These are phyloP conservation scores for Taiozyma sp. DNA, from an alignment of 1,139 yeast genomes.

Conservation along the genomic window DNA sequence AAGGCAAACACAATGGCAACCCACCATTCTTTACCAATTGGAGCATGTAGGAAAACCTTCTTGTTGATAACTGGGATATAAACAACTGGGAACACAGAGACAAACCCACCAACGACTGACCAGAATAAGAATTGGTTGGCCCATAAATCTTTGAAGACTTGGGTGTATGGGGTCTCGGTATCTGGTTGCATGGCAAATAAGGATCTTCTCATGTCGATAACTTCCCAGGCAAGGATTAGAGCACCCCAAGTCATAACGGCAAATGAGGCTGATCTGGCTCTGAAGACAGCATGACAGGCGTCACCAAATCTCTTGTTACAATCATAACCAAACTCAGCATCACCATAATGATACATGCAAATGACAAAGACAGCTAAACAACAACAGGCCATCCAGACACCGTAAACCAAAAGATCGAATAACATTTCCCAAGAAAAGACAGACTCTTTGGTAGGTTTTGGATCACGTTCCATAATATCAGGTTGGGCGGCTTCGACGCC, in stretches of 20 bases:
- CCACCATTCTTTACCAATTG: conserved; percentile 84
- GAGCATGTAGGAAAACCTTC: conserved; percentile 69
- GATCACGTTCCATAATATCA: conserved; percentile 63
- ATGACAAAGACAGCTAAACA: conserved; percentile 67
- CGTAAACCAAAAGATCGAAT: conserved; percentile 70
- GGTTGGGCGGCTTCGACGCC: conserved; percentile 66
- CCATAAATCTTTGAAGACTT: conserved; percentile 62
- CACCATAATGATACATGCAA: conserved; percentile 60
- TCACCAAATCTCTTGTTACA: conserved; percentile 51
- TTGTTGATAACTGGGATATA: conserved; percentile 85
- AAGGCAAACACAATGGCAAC: conserved; percentile 60
- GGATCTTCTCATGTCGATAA: conserved; percentile 70
- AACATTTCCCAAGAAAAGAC: conserved; percentile 70
- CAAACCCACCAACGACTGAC: conserved; percentile 71
- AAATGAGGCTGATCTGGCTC: conserved; percentile 78
- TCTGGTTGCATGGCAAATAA: conserved; percentile 73
- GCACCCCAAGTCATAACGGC: conserved; percentile 92
- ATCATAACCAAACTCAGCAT: conserved; percentile 58
- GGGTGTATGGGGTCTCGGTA: conserved; percentile 53
- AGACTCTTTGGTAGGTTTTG: conserved; percentile 48
- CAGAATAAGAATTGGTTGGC: conserved; percentile 73
- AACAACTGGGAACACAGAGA: conserved; percentile 74
- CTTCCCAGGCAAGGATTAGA: conserved; percentile 84
- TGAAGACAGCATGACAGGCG: conserved; percentile 60
- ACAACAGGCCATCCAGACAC: conserved; percentile 65